A percentile compares a stretch with the other conserved stretches of the same genome.
Conservation (phyloP, 768 basidiomycete species). For the Leccinum arenicola region DNA sequence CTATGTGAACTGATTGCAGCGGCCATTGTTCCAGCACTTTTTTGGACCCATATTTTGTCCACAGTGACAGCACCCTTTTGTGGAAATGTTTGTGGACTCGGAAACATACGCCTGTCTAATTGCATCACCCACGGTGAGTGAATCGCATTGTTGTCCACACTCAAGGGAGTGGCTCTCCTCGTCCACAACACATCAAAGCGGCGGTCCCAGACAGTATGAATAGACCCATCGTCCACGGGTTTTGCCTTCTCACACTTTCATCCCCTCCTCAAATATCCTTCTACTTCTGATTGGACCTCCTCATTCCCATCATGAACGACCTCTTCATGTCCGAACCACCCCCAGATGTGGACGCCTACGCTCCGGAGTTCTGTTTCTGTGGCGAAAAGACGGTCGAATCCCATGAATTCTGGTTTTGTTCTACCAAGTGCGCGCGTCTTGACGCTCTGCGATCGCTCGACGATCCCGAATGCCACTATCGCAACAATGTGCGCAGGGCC, state of each 20-base stretch:
- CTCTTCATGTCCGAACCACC: conserved; percentile 5
- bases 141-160: conserved; percentile 12
- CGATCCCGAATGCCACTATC: conserved; percentile 25
- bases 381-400: conserved; percentile 20
- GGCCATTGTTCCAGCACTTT: not conserved
- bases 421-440: conserved; percentile 24
- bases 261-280: too few relatives aligned
- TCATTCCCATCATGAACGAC: not conserved
- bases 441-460: conserved; percentile 29
- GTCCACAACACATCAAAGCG: conserved; percentile 15
- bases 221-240: not conserved
- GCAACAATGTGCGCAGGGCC: conserved; percentile 19
- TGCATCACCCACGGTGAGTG: not conserved
- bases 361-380: conserved; percentile 24
- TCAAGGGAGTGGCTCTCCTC: not conserved
- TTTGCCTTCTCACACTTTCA: not conserved
- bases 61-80: not conserved
- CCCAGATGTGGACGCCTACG: conserved; percentile 9
- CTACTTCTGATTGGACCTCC: not conserved
- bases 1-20: not conserved
- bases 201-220: conserved; percentile 11
- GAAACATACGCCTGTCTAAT: not conserved
- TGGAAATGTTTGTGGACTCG: conserved; percentile 2
- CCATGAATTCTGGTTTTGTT: conserved; percentile 32
- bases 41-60: conserved; percentile 2